Base-by-base conservation (phyloP, 2,329 filamentous ascomycete species). In the Lachnellula arida region DNA sequence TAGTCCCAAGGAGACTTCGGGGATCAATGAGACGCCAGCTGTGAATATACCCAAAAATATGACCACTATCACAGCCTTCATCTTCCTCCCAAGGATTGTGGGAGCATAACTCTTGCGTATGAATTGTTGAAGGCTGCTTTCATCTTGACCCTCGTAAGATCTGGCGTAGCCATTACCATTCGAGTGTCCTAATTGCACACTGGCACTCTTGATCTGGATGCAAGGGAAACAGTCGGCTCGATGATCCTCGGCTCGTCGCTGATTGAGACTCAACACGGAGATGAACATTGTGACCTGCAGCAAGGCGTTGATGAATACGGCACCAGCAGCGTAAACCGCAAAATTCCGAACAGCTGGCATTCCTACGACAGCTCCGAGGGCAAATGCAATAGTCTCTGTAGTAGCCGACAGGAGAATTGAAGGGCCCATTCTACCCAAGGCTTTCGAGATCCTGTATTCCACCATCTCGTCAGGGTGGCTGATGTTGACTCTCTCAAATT, bases 271-370 rank as follows among this genome's bases (percentile, higher is more conserved):
- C 7, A 99, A 79, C 3, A 97, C 87, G 1, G 95, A 93, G 40
- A 97, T 82, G 68, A 99, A 99, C 85, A 97, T 93, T 0, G 95
- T 99, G 63, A 97, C 88, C 71, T 99, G 94, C 5, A 99, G 77
- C n/a, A 97, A 71, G 0, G 95, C 95, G 69, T 99, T 99, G 78
- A 99, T 93, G 65, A 97, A 86, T 11, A 99, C 94, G 11, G 94
- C 94, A 50, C 94, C 94, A 2, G 94, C 92, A 12, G 94, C 94
- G 70, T 99, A 99, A 2, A 93, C 86, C 15, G 94, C 95, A 73
- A 99, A 99, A 73, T 99, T 99, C 60, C 91, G 85, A 44, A 99
- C 95, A 2, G 94, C 94, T 15, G 95, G 94, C 94, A 99, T 99
- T 49, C 92, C 92, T 6, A 97, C 95, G 59, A 94, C 93, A 43